Evolutionary conservation across 768 basidiomycete genomes (phyloP), one percentile per base, ranked within the genome.

Genomic region (Leccinum disarticulatum): DNA sequence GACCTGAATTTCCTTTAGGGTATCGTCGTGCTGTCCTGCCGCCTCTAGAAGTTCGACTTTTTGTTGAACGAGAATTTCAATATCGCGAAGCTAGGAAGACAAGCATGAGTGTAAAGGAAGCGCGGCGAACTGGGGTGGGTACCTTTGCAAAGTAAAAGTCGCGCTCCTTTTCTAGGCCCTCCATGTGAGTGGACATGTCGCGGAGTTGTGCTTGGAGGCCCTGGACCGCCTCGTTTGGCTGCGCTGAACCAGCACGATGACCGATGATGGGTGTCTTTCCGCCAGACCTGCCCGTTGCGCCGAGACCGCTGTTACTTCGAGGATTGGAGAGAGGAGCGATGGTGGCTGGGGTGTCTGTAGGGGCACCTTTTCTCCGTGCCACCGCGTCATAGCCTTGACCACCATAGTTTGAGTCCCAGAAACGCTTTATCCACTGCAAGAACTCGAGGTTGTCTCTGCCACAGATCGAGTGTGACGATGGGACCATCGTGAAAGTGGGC

Each of bases 111-210:
- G 31, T 27, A 56, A 56, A 48, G 10, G 53, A 64, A 57, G 51
- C 46, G 47, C 43, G 43, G 54, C 9, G 50, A 59, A 54, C 28
- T 51, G 31, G 60, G 43, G 17, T 9, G 2, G 81, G 51, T 65
- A 96, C 95, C 85, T 98, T 99, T 69, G 90, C 87, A 74, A 98
- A 99, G 77, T 99, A 99, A 75, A 99, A 98, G 73, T 98, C 95
- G 50, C 95, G 80, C 77, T 99, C 97, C 79, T 95, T 98, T 80
- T 98, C 95, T 41, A 98, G 78, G 1, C 92, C 91, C 70, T 95
- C 94, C 64, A 97, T 77, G 69, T 93, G 90, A 0, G 79, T 73
- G 36, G 85, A 84, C 79, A 97, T 80, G 62, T 98, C 97, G 62
- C 84, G 82, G 57, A 97, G 78, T 74, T 98, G 93, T 1, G 77